Base-by-base conservation (phyloP, 1,139 yeast genomes). In the Geotrichum phurueaensis region DNA sequence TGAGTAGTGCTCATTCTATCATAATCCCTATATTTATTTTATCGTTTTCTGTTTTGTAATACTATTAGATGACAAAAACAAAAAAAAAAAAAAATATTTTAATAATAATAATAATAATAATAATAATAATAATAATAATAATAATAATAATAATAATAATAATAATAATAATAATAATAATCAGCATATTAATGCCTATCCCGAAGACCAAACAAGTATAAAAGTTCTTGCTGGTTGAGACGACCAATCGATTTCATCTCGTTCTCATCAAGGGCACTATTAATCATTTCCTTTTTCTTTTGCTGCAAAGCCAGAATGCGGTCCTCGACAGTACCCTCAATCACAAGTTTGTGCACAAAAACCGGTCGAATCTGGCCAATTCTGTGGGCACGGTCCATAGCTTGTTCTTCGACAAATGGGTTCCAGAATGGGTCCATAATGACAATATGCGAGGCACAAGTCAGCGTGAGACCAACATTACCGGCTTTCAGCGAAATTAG, bases 371-470 rank as follows among this genome's bases (percentile, higher is more conserved):
- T 81, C 74, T 92, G 99, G 6, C 97, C 97, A 66, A 92, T 89
- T 73, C 99, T 82, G 75, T 92, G 94, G 6, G 95, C 96, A 66
- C 99, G 82, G 72, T 90, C 97, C 82, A 89, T 90, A 0, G 98
- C 98, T 75, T 92, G 98, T 55, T 89, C 96, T 73, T 92, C 98
- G 2, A 92, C 96, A 73, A 81, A 92, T 1, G 97, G 98, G 70
- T 92, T 92, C 98, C 98, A 92, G 71, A 90, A 92, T 18, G 97
- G 97, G 71, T 92, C 98, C 79, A 89, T 81, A 13, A 92, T 81
- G 57, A 92, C 83, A 12, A 92, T 96, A 71, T 90, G 97, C 51
- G 90, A 87, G 0, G 98, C 98, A 75, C 96, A 89, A 0, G 97
- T 92, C 65, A 92, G 78, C 0, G 97, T 92, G 64, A 92, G 79